Evolutionary conservation across 2,329 filamentous ascomycete species (phyloP).

Genomic region (Trichoderma cornu-damae): DNA sequence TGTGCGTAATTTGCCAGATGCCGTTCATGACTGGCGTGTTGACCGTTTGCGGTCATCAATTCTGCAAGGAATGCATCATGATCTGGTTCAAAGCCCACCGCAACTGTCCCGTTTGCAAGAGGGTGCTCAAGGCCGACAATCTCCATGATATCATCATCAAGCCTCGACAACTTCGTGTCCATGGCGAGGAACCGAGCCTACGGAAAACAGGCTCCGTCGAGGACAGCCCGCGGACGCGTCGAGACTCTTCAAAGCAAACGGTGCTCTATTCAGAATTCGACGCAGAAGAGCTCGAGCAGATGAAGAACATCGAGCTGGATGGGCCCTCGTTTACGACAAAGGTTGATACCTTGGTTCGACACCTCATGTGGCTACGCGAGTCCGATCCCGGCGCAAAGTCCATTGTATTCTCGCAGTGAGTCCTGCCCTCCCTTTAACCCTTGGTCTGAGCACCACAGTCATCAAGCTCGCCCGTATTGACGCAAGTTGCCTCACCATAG

Average conservation of each 20-base stretch:
- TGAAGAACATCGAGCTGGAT: conserved; percentile 73
- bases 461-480: background rate
- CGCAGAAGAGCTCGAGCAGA: conserved; percentile 65
- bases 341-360: conserved; percentile 75
- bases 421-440: background rate
- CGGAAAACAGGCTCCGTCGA: conserved; percentile 8
- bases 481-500: conserved; percentile 20
- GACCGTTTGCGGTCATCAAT: conserved; percentile 87
- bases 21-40: conserved; percentile 72
- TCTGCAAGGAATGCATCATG: conserved; percentile 81
- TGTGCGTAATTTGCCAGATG: conserved; percentile 82
- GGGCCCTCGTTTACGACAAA: conserved; percentile 80
- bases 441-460: background rate
- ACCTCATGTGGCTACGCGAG: conserved; percentile 78
- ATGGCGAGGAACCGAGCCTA: conserved; percentile 31
- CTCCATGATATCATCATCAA: conserved; percentile 84
- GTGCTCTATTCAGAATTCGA: conserved; percentile 75
- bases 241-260: conserved; percentile 30
- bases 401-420: conserved; percentile 82
- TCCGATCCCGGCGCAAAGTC: conserved; percentile 84
- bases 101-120: conserved; percentile 84
- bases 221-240: conserved; percentile 20
- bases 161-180: conserved; percentile 65
- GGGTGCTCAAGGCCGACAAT: conserved; percentile 56
- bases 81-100: conserved; percentile 70